These are phyloP conservation scores for Collybia nuda DNA, from an alignment of 768 basidiomycete genomes.

Conservation along the genomic window DNA sequence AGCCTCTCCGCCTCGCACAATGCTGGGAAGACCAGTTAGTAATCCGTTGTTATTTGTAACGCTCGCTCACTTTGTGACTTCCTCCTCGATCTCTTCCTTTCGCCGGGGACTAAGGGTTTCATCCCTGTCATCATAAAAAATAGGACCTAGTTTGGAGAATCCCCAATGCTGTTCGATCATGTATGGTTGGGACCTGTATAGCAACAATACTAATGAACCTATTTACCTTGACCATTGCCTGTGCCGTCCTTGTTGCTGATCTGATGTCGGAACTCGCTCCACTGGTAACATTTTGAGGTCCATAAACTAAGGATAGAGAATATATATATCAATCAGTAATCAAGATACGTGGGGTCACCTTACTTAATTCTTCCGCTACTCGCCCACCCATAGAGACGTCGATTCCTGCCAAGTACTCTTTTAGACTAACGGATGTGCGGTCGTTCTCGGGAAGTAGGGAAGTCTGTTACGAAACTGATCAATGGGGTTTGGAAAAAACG, in stretches of 20 bases:
- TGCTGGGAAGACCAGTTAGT: slow-evolving; percentile 23
- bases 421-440: slow-evolving; percentile 65
- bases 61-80: slow-evolving; percentile 69
- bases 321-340: slow-evolving; percentile 16
- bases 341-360: slow-evolving; percentile 20
- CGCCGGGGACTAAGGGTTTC: slow-evolving; percentile 71
- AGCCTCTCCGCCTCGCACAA: slow-evolving; percentile 70
- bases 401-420: slow-evolving; percentile 77
- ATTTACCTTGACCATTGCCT: slow-evolving; percentile 87
- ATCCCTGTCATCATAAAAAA: slow-evolving; percentile 75
- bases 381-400: slow-evolving; percentile 95
- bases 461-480: slow-evolving; percentile 45
- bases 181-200: neutral
- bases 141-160: slow-evolving; percentile 83
- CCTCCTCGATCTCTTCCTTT: slow-evolving; percentile 84
- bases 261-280: slow-evolving; percentile 89
- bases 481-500: slow-evolving; percentile 2
- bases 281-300: slow-evolving; percentile 83
- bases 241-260: slow-evolving; percentile 77
- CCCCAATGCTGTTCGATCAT: slow-evolving; percentile 61
- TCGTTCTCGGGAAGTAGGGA: slow-evolving; percentile 78
- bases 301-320: slow-evolving; percentile 66
- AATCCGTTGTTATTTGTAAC: neutral
- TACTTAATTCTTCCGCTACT: slow-evolving; percentile 89
- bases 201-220: slow-evolving; percentile 5